A percentile compares a stretch with the other conserved stretches of the same genome.
Evolutionary conservation across 345 rosid species (phyloP).

Genomic region (Capsella bursapastoris): DNA sequence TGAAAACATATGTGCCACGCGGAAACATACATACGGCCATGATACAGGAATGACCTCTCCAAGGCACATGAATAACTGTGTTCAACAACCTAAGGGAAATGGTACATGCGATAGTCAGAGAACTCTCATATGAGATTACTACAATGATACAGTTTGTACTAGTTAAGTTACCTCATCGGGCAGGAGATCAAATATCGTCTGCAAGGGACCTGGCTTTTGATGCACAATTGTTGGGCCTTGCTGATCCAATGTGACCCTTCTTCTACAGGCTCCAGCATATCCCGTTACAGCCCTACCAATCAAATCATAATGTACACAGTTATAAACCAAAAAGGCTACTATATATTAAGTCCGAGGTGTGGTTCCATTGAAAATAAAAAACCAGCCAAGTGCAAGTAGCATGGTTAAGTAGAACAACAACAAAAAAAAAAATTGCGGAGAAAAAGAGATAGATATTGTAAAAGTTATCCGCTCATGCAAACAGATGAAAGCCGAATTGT

Average conservation of each 20-base stretch:
- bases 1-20: constrained; percentile 99
- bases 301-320: constrained; percentile 30
- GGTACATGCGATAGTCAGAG: constrained; percentile 25
- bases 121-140: constrained; percentile 12
- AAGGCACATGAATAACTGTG: constrained; percentile 96
- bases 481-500: not conserved
- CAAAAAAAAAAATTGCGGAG: not conserved
- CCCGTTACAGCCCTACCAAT: constrained; percentile 64
- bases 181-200: constrained; percentile 86
- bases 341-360: constrained; percentile 7
- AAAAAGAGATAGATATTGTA: not conserved
- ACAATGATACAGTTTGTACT: constrained; percentile 18
- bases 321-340: constrained; percentile 1
- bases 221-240: constrained; percentile 94
- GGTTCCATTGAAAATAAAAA: constrained; percentile 8
- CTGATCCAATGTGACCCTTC: constrained; percentile 70
- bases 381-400: constrained; percentile 22
- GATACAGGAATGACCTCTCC: constrained; percentile 97
- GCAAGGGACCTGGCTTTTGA: constrained; percentile 95
- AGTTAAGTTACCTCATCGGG: constrained; percentile 76
- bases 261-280: constrained; percentile 74
- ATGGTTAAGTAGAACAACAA: not conserved
- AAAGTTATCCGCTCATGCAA: constrained; percentile 7
- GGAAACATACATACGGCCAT: constrained; percentile 98
- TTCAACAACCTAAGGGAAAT: constrained; percentile 70